Base-by-base conservation (phyloP, 495 filamentous ascomycete species). In the Penicillium daleae region DNA sequence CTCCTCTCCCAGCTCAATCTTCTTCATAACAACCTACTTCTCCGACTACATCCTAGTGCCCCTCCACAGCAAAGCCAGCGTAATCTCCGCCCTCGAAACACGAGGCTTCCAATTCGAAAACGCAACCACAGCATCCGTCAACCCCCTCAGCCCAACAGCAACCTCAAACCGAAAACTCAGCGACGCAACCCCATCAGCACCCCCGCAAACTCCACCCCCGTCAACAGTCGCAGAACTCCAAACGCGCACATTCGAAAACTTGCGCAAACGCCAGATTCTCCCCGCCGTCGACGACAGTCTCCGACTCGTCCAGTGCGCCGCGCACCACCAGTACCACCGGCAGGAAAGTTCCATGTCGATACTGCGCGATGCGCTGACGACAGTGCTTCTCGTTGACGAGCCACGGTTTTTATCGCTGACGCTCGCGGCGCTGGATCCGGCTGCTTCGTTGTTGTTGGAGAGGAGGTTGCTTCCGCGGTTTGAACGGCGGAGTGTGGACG, bases 21-120 rank as follows among this genome's bases (percentile, higher is more conserved):
- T 98, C 75, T 98, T 99, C 81, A 96, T 97, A 70, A 96, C 94
- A 1, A 98, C 95, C 24, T 99, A 99, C 74, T 97, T 96, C 72
- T 92, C 91, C 13, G 95, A 99, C 76, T 99, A 96, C 78, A 96
- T 99, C 65, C 82, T 99, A 19, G 92, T 98, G 5, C 95, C 95
- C 5, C 77, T 82, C 40, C 89, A 88, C 65, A 86, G 86, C 72
- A 87, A 90, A 40, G 73, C 79, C 9, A 85, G 84, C 37, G 94
- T 98, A 46, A 87, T 93, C 42, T 81, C 85, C 52, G 87, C 91
- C 0, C 85, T 98, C 15, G 85, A 94, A 60, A 85, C 85, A 17
- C 86, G 88, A 29, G 93, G 93, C 29, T 98, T 98, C 76, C 84
- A 87, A 63, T 94, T 97, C 65, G 88, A 94, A 67, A 85, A 89